Percentiles rank a stretch among this genome's conserved stretches.
phyloP scores from a whole-genome alignment of 345 rosid genomes.

The Hypericum androsaemum region DNA sequence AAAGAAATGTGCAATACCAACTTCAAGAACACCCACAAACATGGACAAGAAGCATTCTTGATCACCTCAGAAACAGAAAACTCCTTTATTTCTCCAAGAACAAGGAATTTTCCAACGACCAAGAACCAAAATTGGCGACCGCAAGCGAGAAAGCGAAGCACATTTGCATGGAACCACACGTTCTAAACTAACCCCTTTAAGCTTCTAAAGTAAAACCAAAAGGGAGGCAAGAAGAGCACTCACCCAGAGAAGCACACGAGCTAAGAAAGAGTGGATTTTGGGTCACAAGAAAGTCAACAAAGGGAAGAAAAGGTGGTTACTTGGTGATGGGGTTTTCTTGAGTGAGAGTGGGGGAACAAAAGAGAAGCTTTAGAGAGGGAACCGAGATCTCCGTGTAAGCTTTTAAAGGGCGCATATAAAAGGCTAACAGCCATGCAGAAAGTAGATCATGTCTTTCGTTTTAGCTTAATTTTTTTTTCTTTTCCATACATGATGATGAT shows the following conservation, averaged over 20 bases:
- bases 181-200: not conserved
- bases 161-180: not conserved
- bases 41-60: not conserved
- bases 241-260: conserved; percentile 17
- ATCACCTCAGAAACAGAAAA: too few species aligned
- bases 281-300: not conserved
- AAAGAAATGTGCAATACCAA: not conserved
- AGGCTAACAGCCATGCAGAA: conserved; percentile 50
- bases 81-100: too few species aligned
- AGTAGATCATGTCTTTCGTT: too few species aligned
- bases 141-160: too few species aligned
- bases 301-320: not conserved
- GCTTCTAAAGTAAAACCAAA: conserved; percentile 10
- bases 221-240: conserved; percentile 9
- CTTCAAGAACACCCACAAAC: not conserved
- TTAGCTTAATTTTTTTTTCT: too few species aligned
- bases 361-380: conserved; percentile 8
- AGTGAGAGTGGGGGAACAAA: not conserved
- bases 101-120: too few species aligned
- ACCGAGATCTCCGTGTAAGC: conserved; percentile 53
- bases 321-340: not conserved
- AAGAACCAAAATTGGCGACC: too few species aligned
- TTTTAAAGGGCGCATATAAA: conserved; percentile 28
- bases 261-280: conserved; percentile 20
- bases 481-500: too few species aligned